These are phyloP conservation scores for Entomortierella parvispora DNA, from an alignment of 192 early-diverging fungal genomes.

Conservation along the genomic window DNA sequence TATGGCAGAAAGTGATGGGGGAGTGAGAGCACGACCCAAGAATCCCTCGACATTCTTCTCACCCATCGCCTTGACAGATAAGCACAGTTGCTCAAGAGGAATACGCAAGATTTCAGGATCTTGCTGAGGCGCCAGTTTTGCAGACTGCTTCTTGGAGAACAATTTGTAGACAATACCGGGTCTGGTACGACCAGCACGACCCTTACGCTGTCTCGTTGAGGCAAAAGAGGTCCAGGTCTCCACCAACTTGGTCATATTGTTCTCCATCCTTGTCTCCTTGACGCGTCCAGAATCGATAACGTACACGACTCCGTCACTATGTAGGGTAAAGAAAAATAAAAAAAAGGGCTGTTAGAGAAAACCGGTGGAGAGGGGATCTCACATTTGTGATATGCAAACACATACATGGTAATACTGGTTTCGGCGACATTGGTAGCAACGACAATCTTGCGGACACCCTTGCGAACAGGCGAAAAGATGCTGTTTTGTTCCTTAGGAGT, in stretches of 20 bases:
- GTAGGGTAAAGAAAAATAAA: constrained; percentile 47
- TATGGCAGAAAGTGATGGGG: constrained; percentile 69
- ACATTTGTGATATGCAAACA: not conserved
- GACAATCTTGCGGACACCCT: constrained; percentile 73
- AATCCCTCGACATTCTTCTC: constrained; percentile 65
- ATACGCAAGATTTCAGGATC: constrained; percentile 83
- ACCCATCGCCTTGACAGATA: constrained; percentile 75
- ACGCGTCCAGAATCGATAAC: constrained; percentile 78
- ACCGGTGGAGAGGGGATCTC: not conserved
- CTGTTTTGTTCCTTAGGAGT: constrained; percentile 73
- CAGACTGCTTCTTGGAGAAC: constrained; percentile 61
- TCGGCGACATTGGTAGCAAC: constrained; percentile 84
- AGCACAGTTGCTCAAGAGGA: constrained; percentile 87
- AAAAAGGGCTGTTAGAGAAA: not conserved
- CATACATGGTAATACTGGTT: constrained; percentile 79
- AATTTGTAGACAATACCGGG: constrained; percentile 82
- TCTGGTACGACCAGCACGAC: constrained; percentile 86
- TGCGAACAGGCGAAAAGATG: constrained; percentile 66
- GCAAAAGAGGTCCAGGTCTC: constrained; percentile 64
- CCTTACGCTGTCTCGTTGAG: constrained; percentile 67
- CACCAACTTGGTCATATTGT: constrained; percentile 69
- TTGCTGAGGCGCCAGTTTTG: constrained; percentile 66
- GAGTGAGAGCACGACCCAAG: constrained; percentile 69
- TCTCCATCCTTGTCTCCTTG: constrained; percentile 69
- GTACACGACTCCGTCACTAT: constrained; percentile 76